Base-by-base conservation (phyloP, 2,329 filamentous ascomycete genomes). In the Tympanopsis confertula region DNA sequence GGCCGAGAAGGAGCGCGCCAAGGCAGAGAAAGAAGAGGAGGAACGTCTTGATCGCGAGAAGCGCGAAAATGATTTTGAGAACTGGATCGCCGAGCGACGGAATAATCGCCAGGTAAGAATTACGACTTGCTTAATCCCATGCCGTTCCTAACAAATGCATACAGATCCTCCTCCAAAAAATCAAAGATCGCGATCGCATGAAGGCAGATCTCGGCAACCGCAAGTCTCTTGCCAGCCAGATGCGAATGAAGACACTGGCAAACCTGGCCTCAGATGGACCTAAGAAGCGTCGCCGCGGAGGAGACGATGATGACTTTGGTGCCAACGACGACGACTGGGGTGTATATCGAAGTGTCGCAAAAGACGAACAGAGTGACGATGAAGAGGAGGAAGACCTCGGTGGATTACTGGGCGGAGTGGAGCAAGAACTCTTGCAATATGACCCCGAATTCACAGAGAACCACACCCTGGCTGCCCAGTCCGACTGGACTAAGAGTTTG, bases 261-360 rank as follows among this genome's bases (percentile, higher is more conserved):
- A 95, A 94, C 52, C 78, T 98, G 2, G 91, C 91, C 3, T 88
- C 89, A 0, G 91, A 98, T 57, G 79, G 76, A 4, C 87, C 89
- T 1, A 66, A 71, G 30, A 93, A 94, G 59, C 76, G 89, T 40
- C 71, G 86, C 13, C 78, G 88, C 14, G 87, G 86, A 5, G 85
- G 82, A 3, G 89, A 96, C 53, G 91, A 98, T 50, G 91, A 98
- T 54, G 87, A 86, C 42, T 98, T 98, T 53, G 91, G 91, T 40
- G 88, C 88, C 36, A 89, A 98, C 56, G 91, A 98, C 52, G 88
- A 93, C 40, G 91, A 98, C 57, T 98, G 91, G 91, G 86, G 86
- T 41, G 86, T 98, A 13, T 98, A 98, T 59, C 81, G 91, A 38
- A 86, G 86, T 29, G 93, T 96, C 40, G 85, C 86, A 2, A 86